Conservation (phyloP, 2,329 filamentous ascomycete genomes). For the Zopfia rhizophila region DNA sequence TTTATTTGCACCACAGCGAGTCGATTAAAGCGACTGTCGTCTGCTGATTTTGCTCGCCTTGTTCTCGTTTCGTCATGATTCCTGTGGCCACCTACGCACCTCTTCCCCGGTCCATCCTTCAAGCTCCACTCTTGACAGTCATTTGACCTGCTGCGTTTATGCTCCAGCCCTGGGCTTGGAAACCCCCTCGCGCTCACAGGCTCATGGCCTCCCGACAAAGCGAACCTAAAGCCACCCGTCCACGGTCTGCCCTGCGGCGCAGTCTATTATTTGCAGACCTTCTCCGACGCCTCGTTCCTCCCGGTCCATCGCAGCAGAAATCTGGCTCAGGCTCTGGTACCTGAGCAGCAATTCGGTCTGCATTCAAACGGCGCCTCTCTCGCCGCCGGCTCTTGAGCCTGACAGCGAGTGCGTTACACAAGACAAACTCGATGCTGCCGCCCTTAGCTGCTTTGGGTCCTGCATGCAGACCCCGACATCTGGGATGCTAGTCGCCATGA, state of each 20-base stretch:
- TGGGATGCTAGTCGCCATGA: slow-evolving; percentile 31
- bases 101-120: background rate
- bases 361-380: slow-evolving; percentile 29
- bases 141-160: slow-evolving; percentile 24
- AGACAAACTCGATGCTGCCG: slow-evolving; percentile 29
- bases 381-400: slow-evolving; percentile 22
- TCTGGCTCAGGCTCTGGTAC: slow-evolving; percentile 9
- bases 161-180: slow-evolving; percentile 32
- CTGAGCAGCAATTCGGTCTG: slow-evolving; percentile 20
- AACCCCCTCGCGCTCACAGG: slow-evolving; percentile 20
- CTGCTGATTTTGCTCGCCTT: slow-evolving; percentile 17
- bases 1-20: slow-evolving; percentile 42
- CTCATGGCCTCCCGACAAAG: slow-evolving; percentile 20
- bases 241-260: slow-evolving; percentile 10
- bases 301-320: slow-evolving; percentile 10
- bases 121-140: slow-evolving; percentile 24
- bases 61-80: slow-evolving; percentile 33
- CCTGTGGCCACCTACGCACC: slow-evolving; percentile 21
- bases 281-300: slow-evolving; percentile 10
- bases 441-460: slow-evolving; percentile 39
- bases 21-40: slow-evolving; percentile 28
- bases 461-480: slow-evolving; percentile 41
- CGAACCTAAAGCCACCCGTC: slow-evolving; percentile 23
- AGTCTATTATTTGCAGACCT: slow-evolving; percentile 5
- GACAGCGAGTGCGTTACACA: slow-evolving; percentile 38